Evolutionary conservation across 2,329 filamentous ascomycete genomes (phyloP).

Genomic region (Parastagonospora avenae): DNA sequence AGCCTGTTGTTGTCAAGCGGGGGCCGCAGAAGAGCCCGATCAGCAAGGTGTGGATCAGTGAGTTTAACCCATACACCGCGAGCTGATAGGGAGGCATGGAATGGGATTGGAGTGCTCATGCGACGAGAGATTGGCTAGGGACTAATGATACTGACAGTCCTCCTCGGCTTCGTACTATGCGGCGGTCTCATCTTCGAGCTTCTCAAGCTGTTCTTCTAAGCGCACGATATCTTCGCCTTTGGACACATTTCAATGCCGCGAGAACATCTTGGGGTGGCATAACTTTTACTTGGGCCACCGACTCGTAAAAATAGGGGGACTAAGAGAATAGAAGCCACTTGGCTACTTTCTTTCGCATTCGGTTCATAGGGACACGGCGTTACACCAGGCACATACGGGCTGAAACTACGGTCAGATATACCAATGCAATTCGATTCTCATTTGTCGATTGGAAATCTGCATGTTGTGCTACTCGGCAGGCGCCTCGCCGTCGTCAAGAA

Average conservation of each 20-base stretch:
- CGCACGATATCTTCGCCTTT: background rate
- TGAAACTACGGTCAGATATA: constrained; percentile 4
- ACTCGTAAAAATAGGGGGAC: background rate
- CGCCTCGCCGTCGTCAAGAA: constrained; percentile 33
- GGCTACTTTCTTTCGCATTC: background rate
- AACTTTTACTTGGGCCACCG: background rate
- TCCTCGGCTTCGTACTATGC: constrained; percentile 67
- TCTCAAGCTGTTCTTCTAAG: constrained; percentile 54
- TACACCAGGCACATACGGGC: background rate
- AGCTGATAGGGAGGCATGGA: background rate
- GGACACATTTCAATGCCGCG: background rate
- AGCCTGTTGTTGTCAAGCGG: constrained; percentile 55
- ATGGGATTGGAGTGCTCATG: too few species aligned
- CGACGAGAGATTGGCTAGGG: too few species aligned
- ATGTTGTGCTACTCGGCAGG: constrained; percentile 14
- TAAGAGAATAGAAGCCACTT: background rate
- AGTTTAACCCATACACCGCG: constrained; percentile 32
- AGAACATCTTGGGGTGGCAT: background rate
- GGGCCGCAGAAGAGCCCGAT: constrained; percentile 59
- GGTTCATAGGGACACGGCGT: constrained; percentile 10
- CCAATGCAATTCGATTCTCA: constrained; percentile 5
- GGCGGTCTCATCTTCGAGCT: constrained; percentile 66
- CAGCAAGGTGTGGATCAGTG: constrained; percentile 64
- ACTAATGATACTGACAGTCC: constrained; percentile 47
- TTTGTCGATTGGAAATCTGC: constrained; percentile 2